Percentiles rank a stretch among this genome's conserved stretches.
phyloP scores from a whole-genome alignment of 257 asterid genomes.

The Catharanthus roseus region DNA sequence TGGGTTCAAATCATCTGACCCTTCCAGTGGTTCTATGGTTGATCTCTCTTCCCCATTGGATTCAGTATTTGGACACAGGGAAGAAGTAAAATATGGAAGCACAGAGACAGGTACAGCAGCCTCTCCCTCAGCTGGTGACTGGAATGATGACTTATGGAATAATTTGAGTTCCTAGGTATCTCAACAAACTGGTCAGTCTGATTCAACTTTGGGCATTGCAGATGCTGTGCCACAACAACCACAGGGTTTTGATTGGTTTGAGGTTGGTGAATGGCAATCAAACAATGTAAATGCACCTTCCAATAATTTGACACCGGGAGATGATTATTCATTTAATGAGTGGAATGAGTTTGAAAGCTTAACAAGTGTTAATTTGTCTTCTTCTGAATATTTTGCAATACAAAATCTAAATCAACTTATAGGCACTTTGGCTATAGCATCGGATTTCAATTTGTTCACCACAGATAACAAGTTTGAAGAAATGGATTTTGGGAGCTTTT shows the following conservation, averaged over 20 bases:
- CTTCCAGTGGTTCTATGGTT: conserved; percentile 25
- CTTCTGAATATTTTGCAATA: no score
- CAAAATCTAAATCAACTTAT: conserved; percentile 17
- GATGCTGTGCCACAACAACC: conserved; percentile 26
- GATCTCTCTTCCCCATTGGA: conserved; percentile 59
- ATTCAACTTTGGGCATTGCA: conserved; percentile 28
- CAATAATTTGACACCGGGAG: conserved; percentile 19
- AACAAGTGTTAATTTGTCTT: conserved; percentile 27
- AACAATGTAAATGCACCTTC: conserved; percentile 23
- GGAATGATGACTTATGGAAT: conserved; percentile 49
- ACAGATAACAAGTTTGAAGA: conserved; percentile 32
- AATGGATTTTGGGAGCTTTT: conserved; percentile 40
- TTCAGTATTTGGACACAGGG: conserved; percentile 52
- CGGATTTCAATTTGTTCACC: conserved; percentile 36
- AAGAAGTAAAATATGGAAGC: conserved; percentile 28
- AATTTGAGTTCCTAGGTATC: conserved; percentile 31
- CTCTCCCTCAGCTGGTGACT: conserved; percentile 41
- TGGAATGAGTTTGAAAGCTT: conserved; percentile 74
- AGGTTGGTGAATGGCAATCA: conserved; percentile 41
- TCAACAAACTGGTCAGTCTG: conserved; percentile 28
- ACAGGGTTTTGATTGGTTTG: conserved; percentile 44
- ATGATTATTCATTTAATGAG: conserved; percentile 41
- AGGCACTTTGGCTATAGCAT: conserved; percentile 28
- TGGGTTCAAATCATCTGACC: conserved; percentile 14
- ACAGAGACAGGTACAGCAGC: conserved; percentile 28